Evolutionary conservation across 371 early-diverging fungal species (phyloP).

Genomic region (Saksenaea oblongispora): DNA sequence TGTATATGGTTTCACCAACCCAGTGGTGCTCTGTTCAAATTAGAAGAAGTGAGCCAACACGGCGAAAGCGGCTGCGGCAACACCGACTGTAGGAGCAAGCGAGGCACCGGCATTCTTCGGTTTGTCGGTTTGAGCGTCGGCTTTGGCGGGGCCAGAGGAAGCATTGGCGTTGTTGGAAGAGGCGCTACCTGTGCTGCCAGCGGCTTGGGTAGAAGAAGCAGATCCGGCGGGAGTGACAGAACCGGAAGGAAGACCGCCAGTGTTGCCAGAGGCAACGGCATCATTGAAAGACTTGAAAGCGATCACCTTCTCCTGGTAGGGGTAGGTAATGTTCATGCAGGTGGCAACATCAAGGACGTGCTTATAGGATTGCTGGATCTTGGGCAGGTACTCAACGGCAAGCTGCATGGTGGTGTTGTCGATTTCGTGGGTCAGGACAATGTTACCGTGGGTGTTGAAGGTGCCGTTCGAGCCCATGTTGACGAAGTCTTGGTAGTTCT

Average conservation of each 20-base stretch:
- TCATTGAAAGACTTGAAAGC: conserved; percentile 25
- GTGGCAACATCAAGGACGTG: conserved; percentile 50
- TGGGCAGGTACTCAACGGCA: conserved; percentile 39
- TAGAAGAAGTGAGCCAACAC: background rate
- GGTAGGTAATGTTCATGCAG: conserved; percentile 49
- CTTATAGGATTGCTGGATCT: conserved; percentile 38
- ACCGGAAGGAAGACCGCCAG: conserved; percentile 8
- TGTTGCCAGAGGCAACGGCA: conserved; percentile 10
- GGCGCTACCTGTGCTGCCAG: background rate
- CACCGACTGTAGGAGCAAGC: background rate
- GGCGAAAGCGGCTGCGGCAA: background rate
- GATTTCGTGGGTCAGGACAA: conserved; percentile 54
- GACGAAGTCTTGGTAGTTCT: conserved; percentile 35
- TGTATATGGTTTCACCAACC: conserved; percentile 1
- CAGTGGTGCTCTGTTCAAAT: background rate
- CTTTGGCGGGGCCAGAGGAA: conserved; percentile 1
- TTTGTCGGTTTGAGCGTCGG: background rate
- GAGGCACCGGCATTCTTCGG: background rate
- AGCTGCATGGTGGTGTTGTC: conserved; percentile 49
- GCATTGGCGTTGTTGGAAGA: background rate
- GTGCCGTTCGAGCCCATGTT: conserved; percentile 50
- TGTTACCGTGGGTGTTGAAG: conserved; percentile 36
- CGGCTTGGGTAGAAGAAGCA: conserved; percentile 11
- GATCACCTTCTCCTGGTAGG: conserved; percentile 44
- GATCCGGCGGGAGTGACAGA: conserved; percentile 11